Percentiles rank a stretch among this genome's conserved stretches.
Conservation (phyloP, 176 grass and related monocot genomes). For the Rhipidocladum racemiflorum region DNA sequence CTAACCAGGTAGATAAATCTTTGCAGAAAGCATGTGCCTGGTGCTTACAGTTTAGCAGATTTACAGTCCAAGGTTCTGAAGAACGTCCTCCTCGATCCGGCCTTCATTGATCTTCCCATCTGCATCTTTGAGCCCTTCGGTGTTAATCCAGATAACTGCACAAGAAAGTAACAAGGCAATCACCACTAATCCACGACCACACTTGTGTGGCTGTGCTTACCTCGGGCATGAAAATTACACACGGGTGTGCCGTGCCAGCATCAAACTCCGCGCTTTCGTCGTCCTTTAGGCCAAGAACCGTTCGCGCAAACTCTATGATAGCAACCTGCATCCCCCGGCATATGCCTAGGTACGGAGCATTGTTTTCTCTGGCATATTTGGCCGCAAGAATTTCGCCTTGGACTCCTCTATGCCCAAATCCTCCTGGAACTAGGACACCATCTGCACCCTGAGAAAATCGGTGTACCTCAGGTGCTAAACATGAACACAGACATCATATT, state of each 20-base stretch:
- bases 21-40: not conserved
- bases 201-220: not conserved
- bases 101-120: constrained; percentile 10
- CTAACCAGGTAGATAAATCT: not conserved
- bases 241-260: constrained; percentile 35
- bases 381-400: constrained; percentile 49
- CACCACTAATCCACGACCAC: not conserved
- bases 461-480: not conserved
- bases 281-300: constrained; percentile 39
- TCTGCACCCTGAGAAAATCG: constrained; percentile 52
- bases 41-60: constrained; percentile 55
- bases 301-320: constrained; percentile 47
- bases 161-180: not conserved
- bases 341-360: constrained; percentile 57
- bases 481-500: not conserved
- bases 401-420: constrained; percentile 45
- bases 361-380: constrained; percentile 55
- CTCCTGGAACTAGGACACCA: constrained; percentile 57
- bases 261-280: constrained; percentile 52
- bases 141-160: not conserved
- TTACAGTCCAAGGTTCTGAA: constrained; percentile 40
- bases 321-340: constrained; percentile 64
- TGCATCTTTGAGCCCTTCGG: constrained; percentile 40
- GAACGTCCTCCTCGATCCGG: constrained; percentile 39
- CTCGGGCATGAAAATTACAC: constrained; percentile 52